Percentiles rank a stretch among this genome's conserved stretches.
phyloP scores from a whole-genome alignment of 2,329 filamentous ascomycete genomes.

The Ascochyta fabae region DNA sequence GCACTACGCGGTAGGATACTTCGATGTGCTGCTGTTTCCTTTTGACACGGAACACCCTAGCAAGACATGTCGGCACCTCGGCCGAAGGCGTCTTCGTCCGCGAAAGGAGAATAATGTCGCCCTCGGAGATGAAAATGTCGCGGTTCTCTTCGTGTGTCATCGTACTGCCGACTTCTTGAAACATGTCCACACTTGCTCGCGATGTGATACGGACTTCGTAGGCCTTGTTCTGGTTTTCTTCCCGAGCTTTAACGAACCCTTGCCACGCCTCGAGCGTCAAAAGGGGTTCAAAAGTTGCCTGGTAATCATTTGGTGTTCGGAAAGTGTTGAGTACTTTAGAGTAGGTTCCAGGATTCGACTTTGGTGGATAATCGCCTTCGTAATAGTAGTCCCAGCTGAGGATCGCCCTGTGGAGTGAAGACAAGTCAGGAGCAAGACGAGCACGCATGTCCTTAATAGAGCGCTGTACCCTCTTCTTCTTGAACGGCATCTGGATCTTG shows the following conservation, averaged over 20 bases:
- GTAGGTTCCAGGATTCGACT: slow-evolving; percentile 71
- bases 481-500: slow-evolving; percentile 70
- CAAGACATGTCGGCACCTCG: slow-evolving; percentile 79
- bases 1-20: slow-evolving; percentile 83
- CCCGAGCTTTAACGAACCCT: slow-evolving; percentile 85
- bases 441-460: slow-evolving; percentile 94
- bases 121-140: slow-evolving; percentile 77
- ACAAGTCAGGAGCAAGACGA: slow-evolving; percentile 86
- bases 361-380: slow-evolving; percentile 82
- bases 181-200: slow-evolving; percentile 88
- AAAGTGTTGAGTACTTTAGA: slow-evolving; percentile 80
- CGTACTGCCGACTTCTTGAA: slow-evolving; percentile 86
- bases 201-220: slow-evolving; percentile 89
- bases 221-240: slow-evolving; percentile 79
- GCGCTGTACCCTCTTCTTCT: slow-evolving; percentile 79
- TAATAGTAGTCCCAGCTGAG: slow-evolving; percentile 97
- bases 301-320: slow-evolving; percentile 76
- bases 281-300: slow-evolving; percentile 87
- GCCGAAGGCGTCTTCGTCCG: slow-evolving; percentile 73
- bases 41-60: slow-evolving; percentile 78
- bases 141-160: slow-evolving; percentile 74
- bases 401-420: slow-evolving; percentile 81
- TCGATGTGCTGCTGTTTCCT: slow-evolving; percentile 84
- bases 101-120: slow-evolving; percentile 88
- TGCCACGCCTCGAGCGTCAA: slow-evolving; percentile 95